Evolutionary conservation across 352 stramenopile genomes (phyloP).

Genomic region (Globisporangium abappressorium): DNA sequence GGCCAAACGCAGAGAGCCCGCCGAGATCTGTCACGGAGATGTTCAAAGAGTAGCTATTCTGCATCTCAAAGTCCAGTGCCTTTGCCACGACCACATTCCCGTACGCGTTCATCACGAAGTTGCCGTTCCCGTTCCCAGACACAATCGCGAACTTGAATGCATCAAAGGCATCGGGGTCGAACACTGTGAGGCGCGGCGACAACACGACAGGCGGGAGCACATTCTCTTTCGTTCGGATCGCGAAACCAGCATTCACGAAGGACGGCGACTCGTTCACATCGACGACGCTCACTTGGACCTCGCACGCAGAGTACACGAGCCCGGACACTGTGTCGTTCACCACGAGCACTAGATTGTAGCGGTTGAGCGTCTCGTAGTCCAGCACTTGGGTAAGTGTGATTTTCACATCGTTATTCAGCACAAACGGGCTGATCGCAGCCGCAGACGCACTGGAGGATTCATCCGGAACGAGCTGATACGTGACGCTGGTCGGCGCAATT

Average conservation of each 20-base stretch:
- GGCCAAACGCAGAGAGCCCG: slow-evolving; percentile 28
- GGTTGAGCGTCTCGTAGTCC: slow-evolving; percentile 26
- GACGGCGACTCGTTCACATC: slow-evolving; percentile 51
- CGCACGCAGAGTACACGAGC: slow-evolving; percentile 23
- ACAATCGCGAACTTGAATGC: slow-evolving; percentile 36
- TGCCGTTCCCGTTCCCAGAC: slow-evolving; percentile 22
- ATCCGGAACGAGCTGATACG: slow-evolving; percentile 5
- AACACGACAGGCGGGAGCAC: slow-evolving; percentile 29
- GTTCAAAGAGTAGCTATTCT: slow-evolving; percentile 32
- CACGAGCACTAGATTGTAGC: slow-evolving; percentile 19
- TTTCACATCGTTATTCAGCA: slow-evolving; percentile 16
- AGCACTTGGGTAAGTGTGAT: slow-evolving; percentile 22
- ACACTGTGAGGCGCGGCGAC: slow-evolving; percentile 21
- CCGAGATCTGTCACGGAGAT: slow-evolving; percentile 37
- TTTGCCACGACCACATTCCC: slow-evolving; percentile 35
- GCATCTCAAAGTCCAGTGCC: slow-evolving; percentile 40
- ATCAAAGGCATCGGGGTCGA: slow-evolving; percentile 49
- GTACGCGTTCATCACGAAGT: slow-evolving; percentile 44
- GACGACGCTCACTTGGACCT: slow-evolving; percentile 39
- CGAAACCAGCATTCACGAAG: slow-evolving; percentile 23
- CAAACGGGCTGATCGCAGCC: not conserved
- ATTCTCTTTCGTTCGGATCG: slow-evolving; percentile 40
- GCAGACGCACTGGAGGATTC: not conserved
- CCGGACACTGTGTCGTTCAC: slow-evolving; percentile 22
- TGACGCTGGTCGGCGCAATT: slow-evolving; percentile 14